A percentile compares a stretch with the other conserved stretches of the same genome.
Evolutionary conservation across 2,329 filamentous ascomycete genomes (phyloP).

Genomic region (Ascomycota sp.): DNA sequence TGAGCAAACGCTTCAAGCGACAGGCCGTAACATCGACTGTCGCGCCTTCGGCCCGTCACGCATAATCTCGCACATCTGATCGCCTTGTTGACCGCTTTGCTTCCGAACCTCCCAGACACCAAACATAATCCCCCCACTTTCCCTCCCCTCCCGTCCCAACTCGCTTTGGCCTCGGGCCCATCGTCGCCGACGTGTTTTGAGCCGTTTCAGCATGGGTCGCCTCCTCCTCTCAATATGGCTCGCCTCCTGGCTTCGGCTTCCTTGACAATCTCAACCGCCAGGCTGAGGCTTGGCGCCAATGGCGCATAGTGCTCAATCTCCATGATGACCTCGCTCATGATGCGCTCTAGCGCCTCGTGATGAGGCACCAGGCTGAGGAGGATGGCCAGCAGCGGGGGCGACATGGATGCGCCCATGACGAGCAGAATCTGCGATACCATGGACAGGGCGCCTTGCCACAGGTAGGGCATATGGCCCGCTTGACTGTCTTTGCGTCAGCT

Average conservation of each 20-base stretch:
- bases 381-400: slow-evolving; percentile 46
- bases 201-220: neutral
- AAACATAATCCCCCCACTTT: too few species aligned
- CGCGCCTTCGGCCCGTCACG: too few species aligned
- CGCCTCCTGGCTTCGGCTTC: slow-evolving; percentile 57
- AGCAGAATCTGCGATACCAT: slow-evolving; percentile 67
- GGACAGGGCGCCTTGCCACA: slow-evolving; percentile 68
- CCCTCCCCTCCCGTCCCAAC: too few species aligned
- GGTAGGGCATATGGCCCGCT: slow-evolving; percentile 65
- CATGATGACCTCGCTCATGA: slow-evolving; percentile 57
- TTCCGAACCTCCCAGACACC: too few species aligned
- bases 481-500: slow-evolving; percentile 26
- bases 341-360: slow-evolving; percentile 45
- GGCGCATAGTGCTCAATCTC: slow-evolving; percentile 58
- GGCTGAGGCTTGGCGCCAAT: slow-evolving; percentile 52
- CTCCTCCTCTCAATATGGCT: slow-evolving; percentile 33
- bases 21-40: too few species aligned
- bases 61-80: too few species aligned
- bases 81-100: too few species aligned
- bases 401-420: slow-evolving; percentile 73
- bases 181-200: too few species aligned
- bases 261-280: slow-evolving; percentile 63
- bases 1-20: too few species aligned
- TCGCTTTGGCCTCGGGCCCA: too few species aligned
- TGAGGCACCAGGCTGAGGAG: slow-evolving; percentile 35